These are phyloP conservation scores for Yamadazyma atmosphaerica DNA, from an alignment of 1,139 yeast genomes.

Conservation along the genomic window DNA sequence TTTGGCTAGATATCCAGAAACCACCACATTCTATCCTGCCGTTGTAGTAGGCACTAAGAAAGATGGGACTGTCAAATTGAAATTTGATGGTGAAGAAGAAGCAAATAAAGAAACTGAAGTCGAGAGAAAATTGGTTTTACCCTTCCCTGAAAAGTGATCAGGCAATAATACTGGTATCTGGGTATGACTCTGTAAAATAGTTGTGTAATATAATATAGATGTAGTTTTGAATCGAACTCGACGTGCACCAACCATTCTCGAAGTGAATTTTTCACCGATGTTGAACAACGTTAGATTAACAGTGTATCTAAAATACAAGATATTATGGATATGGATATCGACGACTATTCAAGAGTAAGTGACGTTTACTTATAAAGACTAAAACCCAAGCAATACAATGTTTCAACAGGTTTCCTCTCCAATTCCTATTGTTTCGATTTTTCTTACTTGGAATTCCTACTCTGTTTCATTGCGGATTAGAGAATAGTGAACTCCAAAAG, in stretches of 20 bases:
- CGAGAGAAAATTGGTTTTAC: conserved; percentile 77
- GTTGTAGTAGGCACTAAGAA: conserved; percentile 79
- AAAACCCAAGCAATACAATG: background rate
- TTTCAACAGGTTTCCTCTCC: background rate
- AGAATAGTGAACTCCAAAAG: no score
- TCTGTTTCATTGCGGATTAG: no score
- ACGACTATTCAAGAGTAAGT: conserved; percentile 56
- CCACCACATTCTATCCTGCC: conserved; percentile 95
- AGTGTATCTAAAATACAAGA: background rate
- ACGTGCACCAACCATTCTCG: background rate
- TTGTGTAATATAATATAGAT: background rate
- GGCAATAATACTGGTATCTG: background rate
- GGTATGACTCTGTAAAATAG: background rate
- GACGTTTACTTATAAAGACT: background rate
- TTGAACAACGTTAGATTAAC: background rate
- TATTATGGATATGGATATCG: conserved; percentile 48
- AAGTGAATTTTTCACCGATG: background rate
- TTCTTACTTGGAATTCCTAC: background rate
- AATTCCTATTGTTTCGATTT: no score
- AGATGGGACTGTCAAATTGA: conserved; percentile 75
- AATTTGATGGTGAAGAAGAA: conserved; percentile 97
- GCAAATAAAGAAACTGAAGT: conserved; percentile 95
- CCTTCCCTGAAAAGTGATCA: conserved; percentile 53
- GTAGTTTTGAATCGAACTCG: background rate
- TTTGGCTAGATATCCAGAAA: conserved; percentile 93